These are phyloP conservation scores for Saraca asoca DNA, from an alignment of 331 rosid genomes.

Conservation along the genomic window DNA sequence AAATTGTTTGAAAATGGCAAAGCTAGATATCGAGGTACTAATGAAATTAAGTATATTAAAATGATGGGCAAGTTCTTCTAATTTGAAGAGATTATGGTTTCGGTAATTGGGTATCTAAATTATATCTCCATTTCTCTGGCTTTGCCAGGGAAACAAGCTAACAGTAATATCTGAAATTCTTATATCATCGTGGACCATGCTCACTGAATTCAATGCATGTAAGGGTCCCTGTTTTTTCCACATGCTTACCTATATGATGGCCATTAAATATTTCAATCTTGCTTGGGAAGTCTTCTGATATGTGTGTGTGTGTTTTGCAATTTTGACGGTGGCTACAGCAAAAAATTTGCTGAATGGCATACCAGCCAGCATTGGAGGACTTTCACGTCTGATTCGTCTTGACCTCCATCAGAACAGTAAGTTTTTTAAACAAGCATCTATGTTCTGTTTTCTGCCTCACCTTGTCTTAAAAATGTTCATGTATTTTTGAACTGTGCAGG, in stretches of 20 bases:
- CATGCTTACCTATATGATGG: conserved; percentile 1
- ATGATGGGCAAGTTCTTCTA: conserved; percentile 21
- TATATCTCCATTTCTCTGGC: conserved; percentile 24
- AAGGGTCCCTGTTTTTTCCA: conserved; percentile 34
- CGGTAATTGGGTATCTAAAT: conserved; percentile 21
- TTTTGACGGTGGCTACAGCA: conserved; percentile 55
- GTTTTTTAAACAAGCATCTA: conserved; percentile 38
- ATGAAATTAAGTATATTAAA: conserved; percentile 30
- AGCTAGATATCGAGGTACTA: conserved; percentile 85
- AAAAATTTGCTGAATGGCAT: conserved; percentile 66
- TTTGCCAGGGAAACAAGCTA: conserved; percentile 81
- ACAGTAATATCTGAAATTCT: conserved; percentile 57
- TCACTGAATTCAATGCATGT: conserved; percentile 91
- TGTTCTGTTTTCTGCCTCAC: conserved; percentile 22
- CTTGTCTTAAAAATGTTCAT: conserved; percentile 22
- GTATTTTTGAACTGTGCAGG: conserved; percentile 47
- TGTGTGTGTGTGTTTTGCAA: conserved; percentile 25
- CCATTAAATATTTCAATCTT: conserved; percentile 26
- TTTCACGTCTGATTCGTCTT: conserved; percentile 77
- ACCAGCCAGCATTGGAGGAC: conserved; percentile 78
- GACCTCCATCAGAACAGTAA: conserved; percentile 88
- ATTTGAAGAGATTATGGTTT: conserved; percentile 21
- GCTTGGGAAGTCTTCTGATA: conserved; percentile 17
- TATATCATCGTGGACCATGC: conserved; percentile 73
- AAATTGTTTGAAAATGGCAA: conserved; percentile 76